Base-by-base conservation (phyloP, 129 eudicot species). In the Escallonia herrerae region DNA sequence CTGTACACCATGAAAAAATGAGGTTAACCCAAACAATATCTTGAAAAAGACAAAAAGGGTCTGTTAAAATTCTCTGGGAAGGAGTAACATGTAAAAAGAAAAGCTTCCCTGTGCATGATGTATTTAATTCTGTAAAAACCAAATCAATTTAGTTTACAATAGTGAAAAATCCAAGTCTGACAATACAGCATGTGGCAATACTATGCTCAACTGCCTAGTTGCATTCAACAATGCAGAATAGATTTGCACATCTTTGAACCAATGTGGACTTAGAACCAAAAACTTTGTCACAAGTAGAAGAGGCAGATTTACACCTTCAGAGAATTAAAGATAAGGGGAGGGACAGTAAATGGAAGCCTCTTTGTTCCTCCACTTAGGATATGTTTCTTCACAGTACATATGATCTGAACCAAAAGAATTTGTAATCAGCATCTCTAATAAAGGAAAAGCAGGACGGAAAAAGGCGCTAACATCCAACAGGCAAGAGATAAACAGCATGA, bases 291-390 rank as follows among this genome's bases (percentile, higher is more conserved):
- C 8, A n/a, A 62, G 69, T 37, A 6, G 7, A 55, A 63, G 64
- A 65, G 40, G 38, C 46, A 71, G 64, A 64, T 53, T 10, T 64
- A 60, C 64, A 91, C 99, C 99, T 93, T 86, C 40, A 93, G 95
- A 74, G 99, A 80, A 71, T 78, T 74, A 69, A 86, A 93, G 53
- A 89, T 87, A 64, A 93, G 91, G 39, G 99, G 95, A 67, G 99
- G 96, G 43, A 93, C 72, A 39, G 99, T 93, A 67, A 72, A 80
- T 3, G 90, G 83, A 76, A 93, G 99, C 73, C 99, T 85, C 84
- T 86, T 93, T 22, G 84, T 74, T 61, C 99, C 99, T 65, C 99
- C 99, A 43, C 75, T 70, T 77, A 86, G 52, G 55, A 93, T 89
- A 74, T 93, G 96, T 72, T 93, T 93, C 87, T 69, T 82, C 84